These are phyloP conservation scores for Takakia lepidozioides DNA, from an alignment of 225 moss, liverwort and hornwort genomes.

Conservation along the genomic window DNA sequence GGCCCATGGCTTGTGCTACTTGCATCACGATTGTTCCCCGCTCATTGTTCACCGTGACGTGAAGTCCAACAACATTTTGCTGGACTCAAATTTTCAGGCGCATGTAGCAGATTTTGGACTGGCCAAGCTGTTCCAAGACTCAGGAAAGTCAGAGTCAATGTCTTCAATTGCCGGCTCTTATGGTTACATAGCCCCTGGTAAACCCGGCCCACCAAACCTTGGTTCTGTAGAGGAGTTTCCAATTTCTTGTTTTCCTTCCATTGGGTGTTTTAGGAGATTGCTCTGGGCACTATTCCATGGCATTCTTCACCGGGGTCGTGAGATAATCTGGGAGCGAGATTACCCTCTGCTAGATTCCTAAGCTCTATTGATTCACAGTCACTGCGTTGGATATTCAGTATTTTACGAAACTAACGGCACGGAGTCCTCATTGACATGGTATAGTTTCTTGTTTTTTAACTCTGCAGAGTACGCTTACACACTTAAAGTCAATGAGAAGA, in stretches of 20 bases:
- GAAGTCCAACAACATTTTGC: constrained; percentile 84
- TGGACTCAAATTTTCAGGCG: constrained; percentile 76
- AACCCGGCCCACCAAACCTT: background rate
- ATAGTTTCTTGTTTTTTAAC: background rate
- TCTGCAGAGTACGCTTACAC: constrained; percentile 89
- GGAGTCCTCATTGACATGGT: too few relatives aligned
- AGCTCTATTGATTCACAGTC: background rate
- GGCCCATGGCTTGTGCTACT: constrained; percentile 78
- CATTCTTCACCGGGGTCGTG: background rate
- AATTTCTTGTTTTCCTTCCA: too few relatives aligned
- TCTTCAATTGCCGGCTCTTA: constrained; percentile 90
- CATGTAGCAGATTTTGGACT: constrained; percentile 91
- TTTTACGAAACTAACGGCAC: too few relatives aligned
- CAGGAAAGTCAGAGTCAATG: constrained; percentile 84
- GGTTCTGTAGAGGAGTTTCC: background rate
- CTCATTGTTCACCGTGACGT: constrained; percentile 83
- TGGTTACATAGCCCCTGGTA: constrained; percentile 90
- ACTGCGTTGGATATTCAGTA: background rate
- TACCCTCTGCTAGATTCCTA: too few relatives aligned
- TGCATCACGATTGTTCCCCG: constrained; percentile 90
- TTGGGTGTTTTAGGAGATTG: background rate
- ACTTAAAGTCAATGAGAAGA: constrained; percentile 92
- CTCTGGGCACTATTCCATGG: background rate
- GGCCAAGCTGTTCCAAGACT: constrained; percentile 73
- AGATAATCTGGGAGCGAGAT: too few relatives aligned